Conservation (phyloP, 129 eudicot species). For the Centaurea solstitialis region DNA sequence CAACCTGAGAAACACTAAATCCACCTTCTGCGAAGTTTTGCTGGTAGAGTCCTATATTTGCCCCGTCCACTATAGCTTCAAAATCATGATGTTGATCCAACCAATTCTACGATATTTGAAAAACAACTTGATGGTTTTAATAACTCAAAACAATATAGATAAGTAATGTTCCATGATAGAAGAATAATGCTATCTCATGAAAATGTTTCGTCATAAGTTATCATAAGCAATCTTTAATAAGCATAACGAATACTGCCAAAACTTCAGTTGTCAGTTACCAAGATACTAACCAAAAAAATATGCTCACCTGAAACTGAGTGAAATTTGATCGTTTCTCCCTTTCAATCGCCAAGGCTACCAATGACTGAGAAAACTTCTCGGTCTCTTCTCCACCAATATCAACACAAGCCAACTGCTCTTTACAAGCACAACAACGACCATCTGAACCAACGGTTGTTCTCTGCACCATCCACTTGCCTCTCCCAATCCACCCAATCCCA, state of each 20-base stretch:
- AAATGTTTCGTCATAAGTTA: background rate
- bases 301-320: constrained; percentile 70
- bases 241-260: background rate
- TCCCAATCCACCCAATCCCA: constrained; percentile 93
- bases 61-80: constrained; percentile 87
- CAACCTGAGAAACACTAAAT: constrained; percentile 90
- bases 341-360: constrained; percentile 72
- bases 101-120: constrained; percentile 55
- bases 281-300: background rate
- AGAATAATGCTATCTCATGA: background rate
- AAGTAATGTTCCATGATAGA: background rate
- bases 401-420: constrained; percentile 71
- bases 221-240: background rate
- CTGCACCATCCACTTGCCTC: constrained; percentile 62
- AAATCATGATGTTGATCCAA: constrained; percentile 64
- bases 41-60: constrained; percentile 89
- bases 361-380: constrained; percentile 67
- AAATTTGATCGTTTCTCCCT: constrained; percentile 74
- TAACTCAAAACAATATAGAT: background rate
- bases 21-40: constrained; percentile 96
- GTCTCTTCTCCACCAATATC: constrained; percentile 77
- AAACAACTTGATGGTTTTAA: background rate
- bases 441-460: constrained; percentile 38
- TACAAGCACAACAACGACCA: constrained; percentile 64
- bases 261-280: background rate